Conservation (phyloP, 2,329 filamentous ascomycete species). For the Nigrograna mackinnonii region DNA sequence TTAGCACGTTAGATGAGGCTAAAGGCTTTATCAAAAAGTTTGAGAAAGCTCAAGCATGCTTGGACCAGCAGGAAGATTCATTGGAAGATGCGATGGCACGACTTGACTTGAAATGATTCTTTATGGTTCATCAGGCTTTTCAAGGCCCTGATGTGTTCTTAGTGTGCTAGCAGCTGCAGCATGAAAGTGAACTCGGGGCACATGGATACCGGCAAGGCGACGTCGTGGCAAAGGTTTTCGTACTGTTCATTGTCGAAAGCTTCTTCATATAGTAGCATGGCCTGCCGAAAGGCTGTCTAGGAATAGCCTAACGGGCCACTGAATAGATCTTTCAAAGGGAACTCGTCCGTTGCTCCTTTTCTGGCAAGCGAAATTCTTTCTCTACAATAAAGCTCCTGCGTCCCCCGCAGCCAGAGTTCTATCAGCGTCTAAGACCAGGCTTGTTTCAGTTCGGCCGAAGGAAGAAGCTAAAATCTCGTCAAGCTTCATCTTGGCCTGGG, state of each 20-base stretch:
- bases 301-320: conserved; percentile 52
- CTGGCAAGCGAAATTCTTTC: conserved; percentile 13
- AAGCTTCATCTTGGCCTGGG: conserved; percentile 29
- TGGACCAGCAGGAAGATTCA: no score
- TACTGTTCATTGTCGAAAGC: conserved; percentile 42
- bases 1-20: no score
- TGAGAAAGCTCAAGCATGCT: no score
- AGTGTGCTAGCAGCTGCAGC: conserved; percentile 34
- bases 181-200: conserved; percentile 54
- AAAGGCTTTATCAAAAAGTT: no score
- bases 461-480: conserved; percentile 33
- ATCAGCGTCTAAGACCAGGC: conserved; percentile 63
- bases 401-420: conserved; percentile 58
- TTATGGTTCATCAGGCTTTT: no score
- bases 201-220: conserved; percentile 48
- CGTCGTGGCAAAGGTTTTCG: conserved; percentile 48
- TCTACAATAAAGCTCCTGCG: conserved; percentile 58
- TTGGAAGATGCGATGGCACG: no score
- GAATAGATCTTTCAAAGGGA: conserved; percentile 53
- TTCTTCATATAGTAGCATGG: conserved; percentile 57
- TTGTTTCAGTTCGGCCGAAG: conserved; percentile 38
- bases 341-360: conserved; percentile 8
- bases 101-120: no score
- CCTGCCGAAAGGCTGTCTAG: conserved; percentile 60
- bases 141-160: conserved; percentile 49